phyloP scores from a whole-genome alignment of 768 basidiomycete genomes.

The Hypholoma fasciculare region DNA sequence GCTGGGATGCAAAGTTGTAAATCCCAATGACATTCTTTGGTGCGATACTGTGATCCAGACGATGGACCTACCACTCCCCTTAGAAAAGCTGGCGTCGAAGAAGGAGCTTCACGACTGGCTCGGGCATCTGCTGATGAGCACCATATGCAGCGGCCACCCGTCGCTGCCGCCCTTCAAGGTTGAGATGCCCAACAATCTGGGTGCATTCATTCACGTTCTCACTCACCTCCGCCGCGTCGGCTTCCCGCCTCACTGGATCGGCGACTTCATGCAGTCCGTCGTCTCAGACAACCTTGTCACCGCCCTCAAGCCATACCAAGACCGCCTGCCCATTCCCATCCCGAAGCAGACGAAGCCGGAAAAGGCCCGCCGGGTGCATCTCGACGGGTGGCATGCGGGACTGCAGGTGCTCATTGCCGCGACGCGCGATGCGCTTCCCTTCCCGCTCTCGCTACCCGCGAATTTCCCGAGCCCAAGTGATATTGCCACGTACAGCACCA shows the following conservation, averaged over 20 bases:
- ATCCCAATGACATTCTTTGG: not conserved
- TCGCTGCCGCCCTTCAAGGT: constrained; percentile 11
- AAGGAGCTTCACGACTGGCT: constrained; percentile 14
- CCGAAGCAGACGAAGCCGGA: not conserved
- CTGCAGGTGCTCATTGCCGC: constrained; percentile 14
- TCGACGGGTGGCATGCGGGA: constrained; percentile 16
- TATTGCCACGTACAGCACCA: constrained; percentile 3
- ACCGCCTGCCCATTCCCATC: constrained; percentile 11
- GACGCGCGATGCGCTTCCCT: constrained; percentile 13
- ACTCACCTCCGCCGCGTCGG: constrained; percentile 14
- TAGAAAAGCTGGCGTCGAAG: constrained; percentile 15
- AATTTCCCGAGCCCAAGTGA: not conserved
- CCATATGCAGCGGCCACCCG: constrained; percentile 13
- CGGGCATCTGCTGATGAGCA: constrained; percentile 14
- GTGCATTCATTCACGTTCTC: constrained; percentile 7
- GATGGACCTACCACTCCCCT: constrained; percentile 9
- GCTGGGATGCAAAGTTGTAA: no score
- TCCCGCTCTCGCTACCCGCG: constrained; percentile 6
- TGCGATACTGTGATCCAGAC: constrained; percentile 16
- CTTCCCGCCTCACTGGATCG: constrained; percentile 22
- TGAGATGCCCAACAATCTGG: constrained; percentile 18
- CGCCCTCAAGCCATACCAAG: constrained; percentile 9
- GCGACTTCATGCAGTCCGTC: constrained; percentile 19
- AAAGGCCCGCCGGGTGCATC: constrained; percentile 11
- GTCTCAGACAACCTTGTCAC: constrained; percentile 18